These are phyloP conservation scores for Claviceps digitariae DNA, from an alignment of 2,329 filamentous ascomycete species.

Conservation along the genomic window DNA sequence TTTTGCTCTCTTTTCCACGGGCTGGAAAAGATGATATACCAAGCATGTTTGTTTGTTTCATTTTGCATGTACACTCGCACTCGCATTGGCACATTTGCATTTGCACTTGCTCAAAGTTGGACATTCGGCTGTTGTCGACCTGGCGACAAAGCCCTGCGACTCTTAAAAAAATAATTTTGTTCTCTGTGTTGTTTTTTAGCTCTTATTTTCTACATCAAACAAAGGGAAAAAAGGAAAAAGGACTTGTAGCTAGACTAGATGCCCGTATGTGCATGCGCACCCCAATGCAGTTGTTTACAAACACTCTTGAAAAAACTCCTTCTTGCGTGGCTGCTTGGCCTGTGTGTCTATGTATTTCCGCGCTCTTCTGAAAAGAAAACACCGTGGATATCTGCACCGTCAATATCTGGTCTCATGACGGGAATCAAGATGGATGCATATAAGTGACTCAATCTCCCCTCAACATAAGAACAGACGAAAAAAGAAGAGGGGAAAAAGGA, in stretches of 20 bases:
- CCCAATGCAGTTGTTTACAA: neutral
- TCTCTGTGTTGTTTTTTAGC: neutral
- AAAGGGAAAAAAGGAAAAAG: neutral
- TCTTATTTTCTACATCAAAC: too few species aligned
- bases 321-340: neutral
- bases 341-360: neutral
- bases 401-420: too few species aligned
- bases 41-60: neutral
- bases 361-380: too few species aligned
- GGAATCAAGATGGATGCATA: too few species aligned
- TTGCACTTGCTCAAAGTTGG: neutral
- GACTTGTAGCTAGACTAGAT: conserved; percentile 2
- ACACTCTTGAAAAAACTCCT: neutral
- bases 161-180: neutral
- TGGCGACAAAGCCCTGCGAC: neutral
- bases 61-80: neutral
- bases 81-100: neutral
- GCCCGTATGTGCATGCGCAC: neutral
- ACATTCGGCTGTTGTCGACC: neutral
- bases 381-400: too few species aligned
- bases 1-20: neutral
- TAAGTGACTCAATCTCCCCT: too few species aligned
- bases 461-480: too few species aligned
- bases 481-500: too few species aligned
- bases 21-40: neutral